Percentiles rank a stretch among this genome's conserved stretches.
Evolutionary conservation across 257 asterid genomes (phyloP).

Genomic region (Nicotiana benthamiana): DNA sequence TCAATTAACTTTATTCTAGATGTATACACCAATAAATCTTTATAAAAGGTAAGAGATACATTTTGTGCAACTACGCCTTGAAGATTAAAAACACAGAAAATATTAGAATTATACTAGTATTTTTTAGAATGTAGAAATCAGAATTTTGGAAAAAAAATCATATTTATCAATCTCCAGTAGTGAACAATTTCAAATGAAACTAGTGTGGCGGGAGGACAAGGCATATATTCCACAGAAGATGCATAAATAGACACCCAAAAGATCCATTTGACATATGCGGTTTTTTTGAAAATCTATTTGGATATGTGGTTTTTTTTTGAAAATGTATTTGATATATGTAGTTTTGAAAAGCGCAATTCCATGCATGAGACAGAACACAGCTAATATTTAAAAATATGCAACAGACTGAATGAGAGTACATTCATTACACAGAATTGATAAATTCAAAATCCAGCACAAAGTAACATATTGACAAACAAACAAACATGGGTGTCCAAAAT

Average conservation of each 20-base stretch:
- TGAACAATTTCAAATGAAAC: neutral
- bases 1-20: neutral
- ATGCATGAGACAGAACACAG: neutral
- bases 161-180: neutral
- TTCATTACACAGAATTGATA: neutral
- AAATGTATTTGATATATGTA: neutral
- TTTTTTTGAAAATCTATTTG: neutral
- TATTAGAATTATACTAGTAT: neutral
- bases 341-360: neutral
- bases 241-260: neutral
- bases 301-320: neutral
- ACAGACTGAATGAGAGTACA: neutral
- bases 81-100: neutral
- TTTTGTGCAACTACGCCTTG: neutral
- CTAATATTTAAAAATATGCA: neutral
- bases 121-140: neutral
- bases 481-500: neutral
- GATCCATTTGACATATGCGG: neutral
- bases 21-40: neutral
- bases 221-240: neutral
- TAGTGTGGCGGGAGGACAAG: neutral
- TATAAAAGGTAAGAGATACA: neutral
- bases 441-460: neutral
- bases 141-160: neutral
- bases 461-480: neutral